A percentile compares a stretch with the other conserved stretches of the same genome.
phyloP scores from a whole-genome alignment of 768 basidiomycete species.

The Leccinum fibrillosum region DNA sequence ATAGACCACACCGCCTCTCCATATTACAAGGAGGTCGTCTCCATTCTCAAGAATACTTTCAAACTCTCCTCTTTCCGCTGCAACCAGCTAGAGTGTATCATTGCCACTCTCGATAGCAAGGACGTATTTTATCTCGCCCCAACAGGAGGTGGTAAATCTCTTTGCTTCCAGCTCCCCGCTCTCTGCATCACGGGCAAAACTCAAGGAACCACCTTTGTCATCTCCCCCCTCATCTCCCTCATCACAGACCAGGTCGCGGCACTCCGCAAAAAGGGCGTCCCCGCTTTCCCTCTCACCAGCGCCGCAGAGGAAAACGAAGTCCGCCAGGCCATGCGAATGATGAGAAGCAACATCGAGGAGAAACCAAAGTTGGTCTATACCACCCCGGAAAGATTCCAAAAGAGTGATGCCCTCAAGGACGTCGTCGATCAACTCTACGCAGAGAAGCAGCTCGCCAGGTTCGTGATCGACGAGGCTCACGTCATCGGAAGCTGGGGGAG shows the following conservation, averaged over 20 bases:
- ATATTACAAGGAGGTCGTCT: slow-evolving; percentile 30
- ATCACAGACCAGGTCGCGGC: slow-evolving; percentile 87
- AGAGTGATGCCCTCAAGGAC: slow-evolving; percentile 51
- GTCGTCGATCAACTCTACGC: slow-evolving; percentile 60
- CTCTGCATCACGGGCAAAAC: slow-evolving; percentile 71
- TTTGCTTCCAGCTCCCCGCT: slow-evolving; percentile 90
- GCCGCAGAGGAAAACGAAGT: slow-evolving; percentile 42
- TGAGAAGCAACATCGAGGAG: slow-evolving; percentile 35
- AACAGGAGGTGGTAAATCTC: slow-evolving; percentile 89
- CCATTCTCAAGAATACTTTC: slow-evolving; percentile 46
- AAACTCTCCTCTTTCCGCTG: slow-evolving; percentile 63
- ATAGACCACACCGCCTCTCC: slow-evolving; percentile 33
- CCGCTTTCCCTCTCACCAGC: slow-evolving; percentile 68
- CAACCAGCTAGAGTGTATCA: slow-evolving; percentile 87
- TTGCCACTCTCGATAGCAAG: slow-evolving; percentile 69
- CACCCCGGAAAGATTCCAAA: slow-evolving; percentile 85
- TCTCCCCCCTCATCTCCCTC: slow-evolving; percentile 84
- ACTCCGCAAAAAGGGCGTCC: slow-evolving; percentile 59
- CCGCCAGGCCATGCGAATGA: slow-evolving; percentile 38
- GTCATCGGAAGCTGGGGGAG: slow-evolving; percentile 94
- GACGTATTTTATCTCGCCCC: slow-evolving; percentile 97
- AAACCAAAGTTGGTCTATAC: slow-evolving; percentile 78
- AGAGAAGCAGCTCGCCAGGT: slow-evolving; percentile 65
- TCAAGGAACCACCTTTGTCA: slow-evolving; percentile 81
- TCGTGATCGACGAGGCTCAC: slow-evolving; percentile 97